These are phyloP conservation scores for Lentinula sp. DNA, from an alignment of 768 basidiomycete genomes.

Conservation along the genomic window DNA sequence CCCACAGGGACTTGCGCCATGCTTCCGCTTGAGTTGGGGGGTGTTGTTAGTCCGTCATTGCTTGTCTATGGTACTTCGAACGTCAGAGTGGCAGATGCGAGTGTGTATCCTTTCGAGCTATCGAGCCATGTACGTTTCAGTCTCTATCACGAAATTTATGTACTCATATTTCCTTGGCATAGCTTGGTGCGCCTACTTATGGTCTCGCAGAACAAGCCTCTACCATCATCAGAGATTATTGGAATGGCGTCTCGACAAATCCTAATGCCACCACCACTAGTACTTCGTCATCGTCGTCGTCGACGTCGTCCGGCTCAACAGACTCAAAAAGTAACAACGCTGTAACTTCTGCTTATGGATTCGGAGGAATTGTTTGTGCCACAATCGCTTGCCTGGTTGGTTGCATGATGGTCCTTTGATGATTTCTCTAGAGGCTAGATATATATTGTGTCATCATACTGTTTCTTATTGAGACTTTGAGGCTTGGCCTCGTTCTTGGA, in stretches of 20 bases:
- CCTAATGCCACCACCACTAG: constrained; percentile 12
- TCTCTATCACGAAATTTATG: background rate
- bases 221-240: constrained; percentile 25
- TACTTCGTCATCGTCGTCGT: background rate
- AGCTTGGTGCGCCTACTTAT: constrained; percentile 17
- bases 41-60: constrained; percentile 53
- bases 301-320: background rate
- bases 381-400: background rate
- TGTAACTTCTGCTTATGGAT: background rate
- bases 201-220: constrained; percentile 32
- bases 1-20: constrained; percentile 54
- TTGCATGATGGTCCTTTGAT: background rate
- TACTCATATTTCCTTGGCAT: background rate
- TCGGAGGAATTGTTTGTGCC: background rate
- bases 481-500: background rate
- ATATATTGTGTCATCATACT: background rate
- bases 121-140: constrained; percentile 16
- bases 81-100: constrained; percentile 31
- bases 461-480: background rate
- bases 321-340: background rate
- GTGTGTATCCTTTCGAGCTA: constrained; percentile 19
- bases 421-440: background rate
- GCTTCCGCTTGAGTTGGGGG: constrained; percentile 47
- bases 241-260: constrained; percentile 6
- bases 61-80: constrained; percentile 52